These are phyloP conservation scores for Aspergillus transmontanensis DNA, from an alignment of 2,329 filamentous ascomycete genomes.

Conservation along the genomic window DNA sequence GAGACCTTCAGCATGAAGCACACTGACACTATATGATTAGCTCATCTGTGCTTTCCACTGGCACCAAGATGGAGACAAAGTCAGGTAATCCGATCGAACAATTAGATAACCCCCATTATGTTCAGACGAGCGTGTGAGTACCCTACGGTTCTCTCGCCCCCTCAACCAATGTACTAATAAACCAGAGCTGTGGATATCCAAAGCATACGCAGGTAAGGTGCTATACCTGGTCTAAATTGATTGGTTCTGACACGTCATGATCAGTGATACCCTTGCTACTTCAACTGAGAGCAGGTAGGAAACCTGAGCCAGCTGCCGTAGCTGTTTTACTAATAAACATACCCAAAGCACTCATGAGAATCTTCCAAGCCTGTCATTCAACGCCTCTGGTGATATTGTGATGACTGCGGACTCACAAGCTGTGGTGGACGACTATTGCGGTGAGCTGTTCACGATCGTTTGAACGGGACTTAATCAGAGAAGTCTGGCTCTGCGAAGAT, in stretches of 20 bases:
- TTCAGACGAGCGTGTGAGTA: not conserved
- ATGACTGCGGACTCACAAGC: not conserved
- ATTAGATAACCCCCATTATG: not conserved
- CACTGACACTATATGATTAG: not conserved
- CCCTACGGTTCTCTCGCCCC: not conserved
- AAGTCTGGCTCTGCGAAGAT: not conserved
- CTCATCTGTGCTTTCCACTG: not conserved
- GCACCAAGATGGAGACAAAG: not conserved
- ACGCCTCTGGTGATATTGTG: not conserved
- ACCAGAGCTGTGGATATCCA: not conserved
- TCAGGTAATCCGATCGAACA: not conserved
- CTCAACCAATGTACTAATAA: not conserved
- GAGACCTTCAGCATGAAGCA: not conserved
- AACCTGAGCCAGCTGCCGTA: not conserved
- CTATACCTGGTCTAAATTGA: not conserved
- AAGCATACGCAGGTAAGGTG: not conserved
- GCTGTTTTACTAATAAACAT: not conserved
- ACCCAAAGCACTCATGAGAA: not conserved
- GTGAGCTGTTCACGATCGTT: conserved; percentile 2
- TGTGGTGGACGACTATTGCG: not conserved
- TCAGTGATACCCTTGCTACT: not conserved
- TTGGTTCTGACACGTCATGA: not conserved
- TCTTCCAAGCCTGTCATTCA: not conserved
- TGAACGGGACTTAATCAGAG: not conserved
- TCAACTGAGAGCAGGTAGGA: not conserved